A percentile compares a stretch with the other conserved stretches of the same genome.
Evolutionary conservation across 192 early-diverging fungal genomes (phyloP).

Genomic region (Backusella mclennaniae): DNA sequence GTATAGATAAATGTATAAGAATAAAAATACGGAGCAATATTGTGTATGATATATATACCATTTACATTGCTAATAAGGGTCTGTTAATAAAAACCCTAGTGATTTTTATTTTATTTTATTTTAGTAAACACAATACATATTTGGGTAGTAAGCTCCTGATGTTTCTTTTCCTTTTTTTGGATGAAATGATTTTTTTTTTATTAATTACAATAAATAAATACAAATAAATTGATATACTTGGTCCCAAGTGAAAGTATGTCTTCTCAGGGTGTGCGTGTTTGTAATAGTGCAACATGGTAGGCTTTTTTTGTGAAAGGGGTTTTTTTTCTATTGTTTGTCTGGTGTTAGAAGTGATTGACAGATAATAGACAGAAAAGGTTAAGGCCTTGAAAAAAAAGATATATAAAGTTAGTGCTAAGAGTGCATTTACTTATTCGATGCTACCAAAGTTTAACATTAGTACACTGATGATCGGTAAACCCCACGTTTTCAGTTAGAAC

Average conservation of each 20-base stretch:
- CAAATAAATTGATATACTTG: background rate
- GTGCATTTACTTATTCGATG: background rate
- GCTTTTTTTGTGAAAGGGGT: background rate
- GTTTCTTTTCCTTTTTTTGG: too few species aligned
- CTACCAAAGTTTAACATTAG: background rate
- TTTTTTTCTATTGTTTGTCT: background rate
- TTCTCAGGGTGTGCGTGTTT: background rate
- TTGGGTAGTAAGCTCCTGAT: too few species aligned
- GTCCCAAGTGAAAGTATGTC: too few species aligned
- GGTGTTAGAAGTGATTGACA: background rate
- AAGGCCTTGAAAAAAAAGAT: background rate
- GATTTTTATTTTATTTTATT: too few species aligned
- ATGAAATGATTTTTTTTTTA: background rate
- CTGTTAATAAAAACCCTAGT: too few species aligned
- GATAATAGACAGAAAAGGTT: background rate
- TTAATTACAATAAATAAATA: background rate
- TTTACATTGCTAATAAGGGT: too few species aligned
- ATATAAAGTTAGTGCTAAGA: constrained; percentile 2
- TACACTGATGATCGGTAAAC: background rate
- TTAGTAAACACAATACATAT: too few species aligned
- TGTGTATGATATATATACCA: too few species aligned
- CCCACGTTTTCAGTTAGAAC: constrained; percentile 1
- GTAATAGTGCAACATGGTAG: background rate
- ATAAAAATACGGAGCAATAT: too few species aligned
- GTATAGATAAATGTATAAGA: too few species aligned